phyloP scores from a whole-genome alignment of 2,329 filamentous ascomycete species.

The Metarhizium brunneum region DNA sequence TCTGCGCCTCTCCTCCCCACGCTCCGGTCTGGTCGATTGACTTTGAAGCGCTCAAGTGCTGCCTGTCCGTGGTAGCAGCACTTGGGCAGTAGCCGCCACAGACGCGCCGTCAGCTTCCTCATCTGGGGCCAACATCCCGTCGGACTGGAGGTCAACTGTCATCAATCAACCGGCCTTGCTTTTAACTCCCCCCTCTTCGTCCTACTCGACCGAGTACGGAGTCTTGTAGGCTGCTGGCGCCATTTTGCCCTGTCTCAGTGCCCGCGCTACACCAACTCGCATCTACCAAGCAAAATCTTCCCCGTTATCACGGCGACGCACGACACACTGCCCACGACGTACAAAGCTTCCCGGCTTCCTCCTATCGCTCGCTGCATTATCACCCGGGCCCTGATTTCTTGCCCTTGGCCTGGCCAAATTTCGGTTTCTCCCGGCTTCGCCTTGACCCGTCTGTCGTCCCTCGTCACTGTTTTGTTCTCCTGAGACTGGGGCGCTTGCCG shows the following conservation, averaged over 20 bases:
- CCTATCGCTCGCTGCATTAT: slow-evolving; percentile 4
- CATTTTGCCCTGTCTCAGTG: neutral
- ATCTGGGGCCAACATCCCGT: slow-evolving; percentile 4
- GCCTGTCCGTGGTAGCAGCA: slow-evolving; percentile 6
- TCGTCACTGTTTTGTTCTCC: slow-evolving; percentile 22
- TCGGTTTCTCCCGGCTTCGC: slow-evolving; percentile 1
- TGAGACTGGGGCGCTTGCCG: slow-evolving; percentile 26
- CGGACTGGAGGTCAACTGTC: neutral
- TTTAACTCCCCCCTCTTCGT: slow-evolving; percentile 19
- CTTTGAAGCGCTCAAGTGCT: neutral
- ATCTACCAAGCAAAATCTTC: slow-evolving; percentile 9
- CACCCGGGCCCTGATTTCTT: neutral
- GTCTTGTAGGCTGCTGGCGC: neutral
- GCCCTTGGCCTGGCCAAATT: neutral
- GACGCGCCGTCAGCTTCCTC: slow-evolving; percentile 13
- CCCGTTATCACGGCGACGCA: slow-evolving; percentile 8
- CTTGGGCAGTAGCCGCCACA: slow-evolving; percentile 12
- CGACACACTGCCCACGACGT: neutral
- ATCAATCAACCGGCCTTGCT: slow-evolving; percentile 7
- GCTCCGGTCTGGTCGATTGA: neutral
- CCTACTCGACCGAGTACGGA: too few relatives aligned
- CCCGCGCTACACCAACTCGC: neutral
- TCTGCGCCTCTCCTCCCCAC: neutral
- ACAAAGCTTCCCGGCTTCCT: slow-evolving; percentile 2
- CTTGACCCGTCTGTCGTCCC: neutral